A percentile compares a stretch with the other conserved stretches of the same genome.
Conservation (phyloP, 306 rosid species). For the Pyrus bretschneideri region DNA sequence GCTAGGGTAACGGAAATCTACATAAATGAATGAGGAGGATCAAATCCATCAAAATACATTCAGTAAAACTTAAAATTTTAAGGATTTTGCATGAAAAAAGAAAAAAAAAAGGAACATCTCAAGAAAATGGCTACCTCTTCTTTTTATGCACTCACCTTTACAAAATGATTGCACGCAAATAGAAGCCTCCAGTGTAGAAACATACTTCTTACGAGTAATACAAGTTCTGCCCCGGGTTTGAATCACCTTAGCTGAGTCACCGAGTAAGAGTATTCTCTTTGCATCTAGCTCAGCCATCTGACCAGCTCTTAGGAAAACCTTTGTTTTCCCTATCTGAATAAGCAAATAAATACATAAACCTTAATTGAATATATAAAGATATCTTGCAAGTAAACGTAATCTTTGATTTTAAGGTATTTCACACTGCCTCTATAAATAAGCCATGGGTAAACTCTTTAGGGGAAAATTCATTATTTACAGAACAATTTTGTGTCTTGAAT, state of each 20-base stretch:
- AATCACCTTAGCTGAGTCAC: slow-evolving; percentile 50
- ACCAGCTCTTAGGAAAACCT: slow-evolving; percentile 77
- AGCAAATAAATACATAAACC: neutral
- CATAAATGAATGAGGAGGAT: neutral
- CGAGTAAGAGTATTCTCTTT: slow-evolving; percentile 41
- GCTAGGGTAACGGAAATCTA: neutral
- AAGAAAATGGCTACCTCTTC: slow-evolving; percentile 1
- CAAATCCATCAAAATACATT: neutral
- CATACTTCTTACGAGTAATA: slow-evolving; percentile 31
- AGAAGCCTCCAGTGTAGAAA: slow-evolving; percentile 36
- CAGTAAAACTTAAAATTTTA: neutral
- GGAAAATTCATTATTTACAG: neutral
- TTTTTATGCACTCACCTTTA: slow-evolving; percentile 52
- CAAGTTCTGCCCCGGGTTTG: slow-evolving; percentile 45
- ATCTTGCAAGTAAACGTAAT: slow-evolving; percentile 12
- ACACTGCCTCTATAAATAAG: neutral
- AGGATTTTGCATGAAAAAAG: neutral
- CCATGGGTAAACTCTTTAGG: neutral
- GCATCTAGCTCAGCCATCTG: slow-evolving; percentile 92
- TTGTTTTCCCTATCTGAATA: slow-evolving; percentile 70
- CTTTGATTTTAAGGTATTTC: neutral
- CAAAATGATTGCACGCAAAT: slow-evolving; percentile 54
- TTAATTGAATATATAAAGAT: slow-evolving; percentile 11
- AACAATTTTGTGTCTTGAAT: neutral
- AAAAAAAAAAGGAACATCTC: neutral